Evolutionary conservation across 2,329 filamentous ascomycete genomes (phyloP).

Genomic region (Plenodomus biglobosus): DNA sequence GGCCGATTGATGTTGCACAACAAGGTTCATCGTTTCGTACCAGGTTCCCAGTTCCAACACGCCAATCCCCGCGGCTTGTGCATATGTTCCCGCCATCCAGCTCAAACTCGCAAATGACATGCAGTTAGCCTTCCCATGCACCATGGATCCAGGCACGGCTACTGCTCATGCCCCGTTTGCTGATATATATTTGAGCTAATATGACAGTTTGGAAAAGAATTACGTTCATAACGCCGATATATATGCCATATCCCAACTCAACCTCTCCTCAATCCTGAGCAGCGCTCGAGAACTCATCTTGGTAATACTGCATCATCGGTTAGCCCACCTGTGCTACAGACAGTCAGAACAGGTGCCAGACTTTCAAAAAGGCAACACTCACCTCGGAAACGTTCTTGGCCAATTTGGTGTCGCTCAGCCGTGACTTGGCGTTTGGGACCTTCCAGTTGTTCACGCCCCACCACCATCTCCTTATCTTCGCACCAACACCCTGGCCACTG

Average conservation of each 20-base stretch:
- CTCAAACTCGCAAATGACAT: no score
- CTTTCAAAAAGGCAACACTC: constrained; percentile 38
- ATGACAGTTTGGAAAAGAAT: no score
- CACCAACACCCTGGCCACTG: constrained; percentile 74
- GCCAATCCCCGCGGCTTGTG: not conserved
- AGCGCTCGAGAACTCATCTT: constrained; percentile 30
- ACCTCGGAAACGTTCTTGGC: constrained; percentile 42
- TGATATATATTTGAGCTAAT: no score
- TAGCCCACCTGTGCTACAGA: constrained; percentile 8
- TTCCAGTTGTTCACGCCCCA: constrained; percentile 90
- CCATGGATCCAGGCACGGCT: no score
- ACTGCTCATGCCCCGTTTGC: no score
- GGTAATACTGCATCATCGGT: constrained; percentile 27
- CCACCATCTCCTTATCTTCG: constrained; percentile 86
- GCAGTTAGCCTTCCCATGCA: no score
- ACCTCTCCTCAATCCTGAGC: constrained; percentile 16
- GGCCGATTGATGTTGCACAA: no score
- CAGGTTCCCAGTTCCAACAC: no score
- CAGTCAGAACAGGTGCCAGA: constrained; percentile 15
- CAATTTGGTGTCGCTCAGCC: constrained; percentile 33
- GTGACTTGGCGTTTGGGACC: constrained; percentile 26
- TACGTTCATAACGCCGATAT: constrained; percentile 9
- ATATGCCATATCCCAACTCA: constrained; percentile 8
- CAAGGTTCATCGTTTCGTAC: no score
- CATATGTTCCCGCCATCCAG: no score